Evolutionary conservation across 2,329 filamentous ascomycete genomes (phyloP).

Genomic region (Pseudopyricularia javanii): DNA sequence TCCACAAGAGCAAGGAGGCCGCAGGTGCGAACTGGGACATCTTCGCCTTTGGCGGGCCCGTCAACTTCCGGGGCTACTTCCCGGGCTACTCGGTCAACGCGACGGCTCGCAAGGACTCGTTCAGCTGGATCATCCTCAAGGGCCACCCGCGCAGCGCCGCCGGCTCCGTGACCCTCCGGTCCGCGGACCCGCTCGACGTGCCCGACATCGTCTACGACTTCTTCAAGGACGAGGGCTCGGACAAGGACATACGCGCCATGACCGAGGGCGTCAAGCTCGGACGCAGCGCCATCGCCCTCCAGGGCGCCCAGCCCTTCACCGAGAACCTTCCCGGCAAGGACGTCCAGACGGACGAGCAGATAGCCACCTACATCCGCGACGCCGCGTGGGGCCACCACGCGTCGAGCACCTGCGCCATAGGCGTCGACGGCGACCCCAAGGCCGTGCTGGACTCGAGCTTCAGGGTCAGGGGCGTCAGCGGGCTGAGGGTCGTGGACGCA

Average conservation of each 20-base stretch:
- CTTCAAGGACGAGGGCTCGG: constrained; percentile 28
- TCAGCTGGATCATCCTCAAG: constrained; percentile 35
- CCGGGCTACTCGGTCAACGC: too few species aligned
- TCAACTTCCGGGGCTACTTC: constrained; percentile 13
- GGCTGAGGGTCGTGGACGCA: constrained; percentile 44
- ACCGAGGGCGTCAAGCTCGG: constrained; percentile 9
- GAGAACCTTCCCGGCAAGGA: constrained; percentile 9
- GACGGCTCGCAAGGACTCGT: constrained; percentile 20
- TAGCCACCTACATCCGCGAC: constrained; percentile 14
- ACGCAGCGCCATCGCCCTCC: constrained; percentile 5
- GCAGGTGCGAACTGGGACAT: neutral
- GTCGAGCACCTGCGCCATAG: constrained; percentile 38
- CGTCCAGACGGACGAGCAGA: constrained; percentile 3
- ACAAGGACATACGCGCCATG: constrained; percentile 8
- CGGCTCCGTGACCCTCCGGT: constrained; percentile 43
- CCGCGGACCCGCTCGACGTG: constrained; percentile 43
- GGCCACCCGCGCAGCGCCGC: constrained; percentile 42
- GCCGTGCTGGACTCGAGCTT: constrained; percentile 41
- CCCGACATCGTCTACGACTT: constrained; percentile 49
- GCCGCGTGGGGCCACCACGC: constrained; percentile 42
- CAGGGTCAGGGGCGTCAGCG: constrained; percentile 35
- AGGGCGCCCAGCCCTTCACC: constrained; percentile 7
- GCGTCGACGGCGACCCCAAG: constrained; percentile 32
- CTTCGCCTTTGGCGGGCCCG: neutral
- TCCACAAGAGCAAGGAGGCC: neutral